Percentiles rank a stretch among this genome's conserved stretches.
phyloP scores from a whole-genome alignment of 1,284 basidiomycete species.

The Moesziomyces aphidis region DNA sequence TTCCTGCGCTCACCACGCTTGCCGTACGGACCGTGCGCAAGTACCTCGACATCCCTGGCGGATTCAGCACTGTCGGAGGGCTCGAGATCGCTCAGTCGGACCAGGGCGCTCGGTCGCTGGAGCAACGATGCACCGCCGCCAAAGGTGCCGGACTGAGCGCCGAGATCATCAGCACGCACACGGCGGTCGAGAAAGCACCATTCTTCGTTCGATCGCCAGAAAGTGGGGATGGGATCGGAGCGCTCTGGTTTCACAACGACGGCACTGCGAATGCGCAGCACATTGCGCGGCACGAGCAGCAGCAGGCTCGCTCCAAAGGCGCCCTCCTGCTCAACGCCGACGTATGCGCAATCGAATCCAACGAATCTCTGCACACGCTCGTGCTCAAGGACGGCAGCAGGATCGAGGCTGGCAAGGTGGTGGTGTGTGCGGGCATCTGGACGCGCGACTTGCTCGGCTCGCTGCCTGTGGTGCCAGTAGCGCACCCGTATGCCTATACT shows the following conservation, averaged over 20 bases:
- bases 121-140: not conserved
- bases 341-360: not conserved
- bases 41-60: constrained; percentile 4
- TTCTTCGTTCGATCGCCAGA: constrained; percentile 4
- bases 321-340: constrained; percentile 6
- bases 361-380: not conserved
- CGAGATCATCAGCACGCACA: not conserved
- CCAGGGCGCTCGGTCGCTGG: not conserved
- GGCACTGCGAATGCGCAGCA: constrained; percentile 11
- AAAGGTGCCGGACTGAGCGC: not conserved
- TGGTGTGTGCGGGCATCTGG: constrained; percentile 18
- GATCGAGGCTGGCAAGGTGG: constrained; percentile 4
- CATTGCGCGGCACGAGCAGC: constrained; percentile 14
- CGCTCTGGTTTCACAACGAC: constrained; percentile 11
- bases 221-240: not conserved
- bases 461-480: constrained; percentile 10
- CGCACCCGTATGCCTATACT: constrained; percentile 16
- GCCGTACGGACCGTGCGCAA: constrained; percentile 1
- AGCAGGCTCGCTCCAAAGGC: not conserved
- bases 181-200: constrained; percentile 3
- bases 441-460: not conserved
- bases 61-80: constrained; percentile 5
- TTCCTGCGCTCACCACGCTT: constrained; percentile 11
- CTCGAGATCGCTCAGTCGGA: constrained; percentile 5
- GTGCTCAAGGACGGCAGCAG: not conserved